These are phyloP conservation scores for Sindora glabra DNA, from an alignment of 306 rosid genomes.

Conservation along the genomic window DNA sequence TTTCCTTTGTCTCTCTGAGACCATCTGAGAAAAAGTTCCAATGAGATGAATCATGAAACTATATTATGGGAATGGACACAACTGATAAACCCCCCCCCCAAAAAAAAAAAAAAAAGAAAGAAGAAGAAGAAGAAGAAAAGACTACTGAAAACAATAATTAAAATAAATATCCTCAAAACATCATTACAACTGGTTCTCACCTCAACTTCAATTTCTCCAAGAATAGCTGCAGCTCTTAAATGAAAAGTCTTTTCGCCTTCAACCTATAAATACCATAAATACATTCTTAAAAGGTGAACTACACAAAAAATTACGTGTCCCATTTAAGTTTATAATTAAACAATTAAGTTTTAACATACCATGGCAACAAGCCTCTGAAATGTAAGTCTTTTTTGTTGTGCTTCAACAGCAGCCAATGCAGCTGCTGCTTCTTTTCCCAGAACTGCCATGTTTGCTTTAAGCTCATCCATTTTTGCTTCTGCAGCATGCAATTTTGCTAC, in stretches of 20 bases:
- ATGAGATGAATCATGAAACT: slow-evolving; percentile 11
- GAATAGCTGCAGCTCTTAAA: slow-evolving; percentile 83
- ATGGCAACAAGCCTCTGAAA: slow-evolving; percentile 97
- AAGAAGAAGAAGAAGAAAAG: not conserved
- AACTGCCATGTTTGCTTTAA: slow-evolving; percentile 86
- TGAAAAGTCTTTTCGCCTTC: slow-evolving; percentile 86
- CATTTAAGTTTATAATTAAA: not conserved
- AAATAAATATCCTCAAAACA: not conserved
- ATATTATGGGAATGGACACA: slow-evolving; percentile 3
- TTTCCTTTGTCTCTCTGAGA: slow-evolving; percentile 91
- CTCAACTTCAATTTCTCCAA: slow-evolving; percentile 93
- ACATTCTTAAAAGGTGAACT: slow-evolving; percentile 8
- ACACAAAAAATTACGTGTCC: slow-evolving; percentile 4
- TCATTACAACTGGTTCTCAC: slow-evolving; percentile 37
- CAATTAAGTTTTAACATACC: slow-evolving; percentile 44
- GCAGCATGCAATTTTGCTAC: slow-evolving; percentile 88
- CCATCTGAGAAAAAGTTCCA: slow-evolving; percentile 61
- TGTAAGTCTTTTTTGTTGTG: slow-evolving; percentile 92
- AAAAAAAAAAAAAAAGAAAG: no score
- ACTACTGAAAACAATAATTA: not conserved
- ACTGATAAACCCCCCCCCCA: slow-evolving; percentile 9
- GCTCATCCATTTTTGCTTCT: slow-evolving; percentile 80
- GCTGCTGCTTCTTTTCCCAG: slow-evolving; percentile 92
- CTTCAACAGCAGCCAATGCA: slow-evolving; percentile 90
- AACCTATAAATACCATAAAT: slow-evolving; percentile 48